These are phyloP conservation scores for Chalara sp. DNA, from an alignment of 2,329 filamentous ascomycete species.

Conservation along the genomic window DNA sequence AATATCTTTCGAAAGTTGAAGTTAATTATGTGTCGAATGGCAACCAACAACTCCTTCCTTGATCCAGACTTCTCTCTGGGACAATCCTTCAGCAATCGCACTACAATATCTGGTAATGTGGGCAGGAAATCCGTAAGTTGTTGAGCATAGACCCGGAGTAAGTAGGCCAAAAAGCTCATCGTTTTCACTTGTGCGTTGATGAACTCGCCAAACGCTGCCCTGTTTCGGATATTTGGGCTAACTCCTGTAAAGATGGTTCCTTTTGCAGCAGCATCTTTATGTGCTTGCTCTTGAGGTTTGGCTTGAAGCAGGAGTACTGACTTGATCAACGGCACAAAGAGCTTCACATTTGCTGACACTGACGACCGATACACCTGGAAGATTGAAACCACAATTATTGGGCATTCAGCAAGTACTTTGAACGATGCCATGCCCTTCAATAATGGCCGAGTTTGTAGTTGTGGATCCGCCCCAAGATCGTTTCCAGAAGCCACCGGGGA, in stretches of 20 bases:
- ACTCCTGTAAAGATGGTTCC: slow-evolving; percentile 87
- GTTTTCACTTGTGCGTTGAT: slow-evolving; percentile 98
- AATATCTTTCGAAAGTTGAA: slow-evolving; percentile 98
- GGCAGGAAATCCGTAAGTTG: slow-evolving; percentile 84
- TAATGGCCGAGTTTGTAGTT: slow-evolving; percentile 73
- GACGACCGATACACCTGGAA: slow-evolving; percentile 85
- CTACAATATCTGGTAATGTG: slow-evolving; percentile 79
- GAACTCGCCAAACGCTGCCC: slow-evolving; percentile 92
- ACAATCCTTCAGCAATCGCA: slow-evolving; percentile 86
- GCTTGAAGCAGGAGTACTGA: slow-evolving; percentile 82
- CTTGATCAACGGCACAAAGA: slow-evolving; percentile 92
- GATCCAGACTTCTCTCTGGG: slow-evolving; percentile 90
- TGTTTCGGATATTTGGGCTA: slow-evolving; percentile 87
- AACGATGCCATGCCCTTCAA: slow-evolving; percentile 97
- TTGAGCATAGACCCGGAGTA: slow-evolving; percentile 80
- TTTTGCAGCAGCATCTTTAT: slow-evolving; percentile 72
- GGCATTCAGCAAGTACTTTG: slow-evolving; percentile 95
- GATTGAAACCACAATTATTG: slow-evolving; percentile 96
- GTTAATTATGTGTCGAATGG: slow-evolving; percentile 97
- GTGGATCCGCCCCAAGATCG: slow-evolving; percentile 74
- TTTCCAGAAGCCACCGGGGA: slow-evolving; percentile 79
- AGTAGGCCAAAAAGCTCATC: slow-evolving; percentile 95
- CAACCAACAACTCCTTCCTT: slow-evolving; percentile 90
- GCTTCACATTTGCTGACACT: slow-evolving; percentile 78
- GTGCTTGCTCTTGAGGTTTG: slow-evolving; percentile 86